Conservation (phyloP, 768 basidiomycete genomes). For the Termitomyces sp. region DNA sequence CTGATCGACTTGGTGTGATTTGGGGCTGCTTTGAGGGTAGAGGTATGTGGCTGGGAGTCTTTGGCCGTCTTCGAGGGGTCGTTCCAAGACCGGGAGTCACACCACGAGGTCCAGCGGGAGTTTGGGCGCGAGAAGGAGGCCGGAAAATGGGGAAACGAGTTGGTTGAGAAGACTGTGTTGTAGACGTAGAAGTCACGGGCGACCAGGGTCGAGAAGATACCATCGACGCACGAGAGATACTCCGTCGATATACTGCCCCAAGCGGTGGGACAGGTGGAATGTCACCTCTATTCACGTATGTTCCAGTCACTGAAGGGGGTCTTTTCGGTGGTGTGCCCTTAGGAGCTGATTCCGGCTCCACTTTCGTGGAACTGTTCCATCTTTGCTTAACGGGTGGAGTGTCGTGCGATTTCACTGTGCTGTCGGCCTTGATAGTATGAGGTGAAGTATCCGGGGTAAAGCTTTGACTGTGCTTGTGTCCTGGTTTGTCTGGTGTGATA, state of each 20-base stretch:
- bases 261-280: constrained; percentile 42
- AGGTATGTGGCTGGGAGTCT: constrained; percentile 79
- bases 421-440: constrained; percentile 31
- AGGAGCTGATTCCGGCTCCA: constrained; percentile 48
- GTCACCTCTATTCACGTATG: constrained; percentile 28
- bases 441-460: constrained; percentile 69
- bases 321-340: constrained; percentile 49
- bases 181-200: constrained; percentile 66
- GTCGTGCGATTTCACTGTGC: constrained; percentile 33
- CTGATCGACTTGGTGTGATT: constrained; percentile 15
- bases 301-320: constrained; percentile 40
- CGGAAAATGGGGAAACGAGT: constrained; percentile 35
- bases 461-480: constrained; percentile 68
- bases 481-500: constrained; percentile 49
- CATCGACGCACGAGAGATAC: constrained; percentile 70
- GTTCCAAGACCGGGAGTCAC: constrained; percentile 29
- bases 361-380: constrained; percentile 82
- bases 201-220: constrained; percentile 80
- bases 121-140: constrained; percentile 57
- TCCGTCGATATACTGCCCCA: constrained; percentile 52
- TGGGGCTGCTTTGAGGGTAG: constrained; percentile 47
- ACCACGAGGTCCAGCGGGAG: constrained; percentile 34
- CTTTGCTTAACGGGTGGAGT: constrained; percentile 34
- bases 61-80: constrained; percentile 65
- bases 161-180: constrained; percentile 49